Percentiles rank a stretch among this genome's conserved stretches.
Evolutionary conservation across 1,284 basidiomycete genomes (phyloP).

Genomic region (Pseudozyma hubeiensis): DNA sequence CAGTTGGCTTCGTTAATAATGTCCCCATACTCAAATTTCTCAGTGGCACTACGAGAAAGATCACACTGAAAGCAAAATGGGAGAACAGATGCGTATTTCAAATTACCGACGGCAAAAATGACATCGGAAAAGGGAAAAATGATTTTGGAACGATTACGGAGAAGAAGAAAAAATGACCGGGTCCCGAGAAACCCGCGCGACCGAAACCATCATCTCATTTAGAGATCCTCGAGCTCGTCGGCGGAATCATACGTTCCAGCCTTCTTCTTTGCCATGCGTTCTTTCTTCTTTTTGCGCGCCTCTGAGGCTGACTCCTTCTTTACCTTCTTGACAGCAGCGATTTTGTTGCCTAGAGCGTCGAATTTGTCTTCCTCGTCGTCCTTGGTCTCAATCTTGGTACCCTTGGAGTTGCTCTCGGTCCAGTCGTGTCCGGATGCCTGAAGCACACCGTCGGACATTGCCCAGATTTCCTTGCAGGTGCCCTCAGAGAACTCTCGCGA

Average conservation of each 20-base stretch:
- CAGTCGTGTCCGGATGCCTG: conserved; percentile 76
- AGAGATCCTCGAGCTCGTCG: conserved; percentile 58
- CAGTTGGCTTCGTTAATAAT: too few species aligned
- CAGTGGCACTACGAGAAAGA: too few species aligned
- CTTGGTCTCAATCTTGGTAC: conserved; percentile 63
- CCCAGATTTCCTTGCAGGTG: conserved; percentile 67
- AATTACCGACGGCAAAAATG: too few species aligned
- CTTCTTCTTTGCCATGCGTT: conserved; percentile 53
- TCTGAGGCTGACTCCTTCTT: conserved; percentile 37
- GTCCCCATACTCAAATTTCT: too few species aligned
- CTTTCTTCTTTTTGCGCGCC: conserved; percentile 56
- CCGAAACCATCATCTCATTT: not conserved
- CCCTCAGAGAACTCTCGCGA: conserved; percentile 66
- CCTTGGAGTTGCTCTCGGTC: conserved; percentile 84
- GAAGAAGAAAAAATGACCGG: too few species aligned
- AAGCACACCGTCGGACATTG: conserved; percentile 63
- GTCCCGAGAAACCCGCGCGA: too few species aligned
- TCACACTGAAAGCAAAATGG: too few species aligned
- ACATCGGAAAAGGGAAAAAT: too few species aligned
- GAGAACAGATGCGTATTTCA: too few species aligned
- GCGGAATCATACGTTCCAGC: conserved; percentile 53
- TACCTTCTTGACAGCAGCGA: conserved; percentile 63
- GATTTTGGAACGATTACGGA: too few species aligned
- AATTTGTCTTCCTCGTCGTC: conserved; percentile 59
- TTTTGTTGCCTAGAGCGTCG: conserved; percentile 66